These are phyloP conservation scores for Lentinula edodes DNA, from an alignment of 768 basidiomycete species.

Conservation along the genomic window DNA sequence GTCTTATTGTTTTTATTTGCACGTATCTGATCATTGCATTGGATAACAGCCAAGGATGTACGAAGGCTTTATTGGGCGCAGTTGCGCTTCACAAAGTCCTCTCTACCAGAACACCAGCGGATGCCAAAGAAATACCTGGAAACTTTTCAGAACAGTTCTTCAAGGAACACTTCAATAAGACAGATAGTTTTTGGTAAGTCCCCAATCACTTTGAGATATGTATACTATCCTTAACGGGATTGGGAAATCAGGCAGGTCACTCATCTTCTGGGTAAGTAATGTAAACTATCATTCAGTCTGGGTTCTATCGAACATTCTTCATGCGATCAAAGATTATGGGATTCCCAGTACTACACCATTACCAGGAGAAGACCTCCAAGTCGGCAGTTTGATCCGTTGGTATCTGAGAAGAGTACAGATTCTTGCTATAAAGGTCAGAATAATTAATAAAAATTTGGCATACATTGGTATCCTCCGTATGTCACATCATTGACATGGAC, in stretches of 20 bases:
- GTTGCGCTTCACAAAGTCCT: conserved; percentile 9
- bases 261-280: not conserved
- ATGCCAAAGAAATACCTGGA: not conserved
- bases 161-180: conserved; percentile 5
- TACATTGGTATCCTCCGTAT: too few relatives aligned
- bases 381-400: conserved; percentile 5
- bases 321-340: conserved; percentile 9
- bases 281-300: not conserved
- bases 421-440: conserved; percentile 5
- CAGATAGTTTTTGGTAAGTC: conserved; percentile 5
- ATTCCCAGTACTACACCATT: conserved; percentile 9
- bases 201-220: not conserved
- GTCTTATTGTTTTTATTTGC: not conserved
- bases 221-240: not conserved
- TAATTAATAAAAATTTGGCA: too few relatives aligned
- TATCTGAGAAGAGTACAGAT: conserved; percentile 6
- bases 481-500: not conserved
- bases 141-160: conserved; percentile 10
- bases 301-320: not conserved
- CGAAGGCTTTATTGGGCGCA: conserved; percentile 14
- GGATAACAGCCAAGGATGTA: conserved; percentile 11
- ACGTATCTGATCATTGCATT: not conserved
- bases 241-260: not conserved
- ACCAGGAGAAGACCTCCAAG: conserved; percentile 7
- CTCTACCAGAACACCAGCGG: not conserved